Evolutionary conservation across 441 rosid species (phyloP).

Genomic region (Euphorbia corollata): DNA sequence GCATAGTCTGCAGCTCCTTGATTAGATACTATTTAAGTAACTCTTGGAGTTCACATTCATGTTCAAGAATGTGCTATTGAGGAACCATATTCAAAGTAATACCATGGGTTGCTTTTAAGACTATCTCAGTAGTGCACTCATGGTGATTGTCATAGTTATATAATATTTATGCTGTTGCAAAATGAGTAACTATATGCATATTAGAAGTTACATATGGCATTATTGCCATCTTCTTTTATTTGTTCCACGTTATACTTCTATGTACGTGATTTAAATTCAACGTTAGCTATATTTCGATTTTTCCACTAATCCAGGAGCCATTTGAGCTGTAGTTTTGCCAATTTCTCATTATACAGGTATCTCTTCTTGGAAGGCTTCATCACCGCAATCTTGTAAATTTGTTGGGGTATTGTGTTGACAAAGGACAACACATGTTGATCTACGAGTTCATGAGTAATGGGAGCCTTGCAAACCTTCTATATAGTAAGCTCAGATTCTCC

Average conservation of each 20-base stretch:
- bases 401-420: slow-evolving; percentile 79
- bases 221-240: neutral
- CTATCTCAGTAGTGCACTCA: neutral
- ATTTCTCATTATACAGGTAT: slow-evolving; percentile 15
- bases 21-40: neutral
- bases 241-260: neutral
- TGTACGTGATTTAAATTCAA: neutral
- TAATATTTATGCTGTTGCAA: neutral
- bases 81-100: neutral
- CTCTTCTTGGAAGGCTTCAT: slow-evolving; percentile 42
- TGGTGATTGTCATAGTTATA: neutral
- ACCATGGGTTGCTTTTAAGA: neutral
- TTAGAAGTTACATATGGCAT: neutral
- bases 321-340: slow-evolving; percentile 9
- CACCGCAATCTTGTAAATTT: slow-evolving; percentile 93
- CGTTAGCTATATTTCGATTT: neutral
- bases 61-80: too few species aligned
- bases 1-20: neutral
- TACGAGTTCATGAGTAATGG: slow-evolving; percentile 97
- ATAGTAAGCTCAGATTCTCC: slow-evolving; percentile 44
- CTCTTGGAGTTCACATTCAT: too few species aligned
- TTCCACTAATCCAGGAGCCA: neutral
- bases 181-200: neutral
- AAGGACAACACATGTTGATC: slow-evolving; percentile 70
- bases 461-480: slow-evolving; percentile 70